These are phyloP conservation scores for Selaginella moellendorffii DNA, from an alignment of 75 land plant species.

Conservation along the genomic window DNA sequence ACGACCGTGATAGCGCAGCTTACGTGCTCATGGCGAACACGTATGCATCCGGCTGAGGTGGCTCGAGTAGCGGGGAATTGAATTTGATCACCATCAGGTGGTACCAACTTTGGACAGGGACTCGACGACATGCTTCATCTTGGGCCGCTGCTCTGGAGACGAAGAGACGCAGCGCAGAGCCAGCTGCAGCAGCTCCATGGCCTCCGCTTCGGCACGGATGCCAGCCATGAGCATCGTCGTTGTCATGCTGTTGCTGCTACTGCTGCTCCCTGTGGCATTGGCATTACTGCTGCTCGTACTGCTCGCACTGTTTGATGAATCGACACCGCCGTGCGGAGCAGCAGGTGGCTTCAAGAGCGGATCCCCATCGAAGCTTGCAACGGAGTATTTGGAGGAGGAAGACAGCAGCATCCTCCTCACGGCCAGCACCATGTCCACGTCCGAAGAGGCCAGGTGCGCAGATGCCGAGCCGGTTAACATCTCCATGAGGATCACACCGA, in stretches of 20 bases:
- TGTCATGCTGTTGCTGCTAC: neutral
- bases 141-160: constrained; percentile 59
- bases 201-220: neutral
- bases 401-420: neutral
- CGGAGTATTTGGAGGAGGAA: neutral
- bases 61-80: too few species aligned
- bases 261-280: constrained; percentile 4
- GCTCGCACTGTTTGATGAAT: neutral
- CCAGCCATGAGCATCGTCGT: neutral
- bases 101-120: constrained; percentile 39
- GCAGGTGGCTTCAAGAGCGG: too few species aligned
- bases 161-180: constrained; percentile 55
- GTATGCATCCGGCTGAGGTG: too few species aligned
- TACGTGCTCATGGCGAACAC: too few species aligned
- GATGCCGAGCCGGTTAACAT: neutral
- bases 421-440: neutral
- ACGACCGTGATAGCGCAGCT: too few species aligned
- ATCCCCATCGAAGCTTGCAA: neutral
- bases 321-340: neutral
- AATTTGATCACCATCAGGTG: too few species aligned
- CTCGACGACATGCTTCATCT: constrained; percentile 55
- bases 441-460: neutral
- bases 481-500: neutral
- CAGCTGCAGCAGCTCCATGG: constrained; percentile 27
- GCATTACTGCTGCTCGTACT: neutral